Conservation (phyloP, 2,329 filamentous ascomycete genomes). For the Talaromyces sp. region DNA sequence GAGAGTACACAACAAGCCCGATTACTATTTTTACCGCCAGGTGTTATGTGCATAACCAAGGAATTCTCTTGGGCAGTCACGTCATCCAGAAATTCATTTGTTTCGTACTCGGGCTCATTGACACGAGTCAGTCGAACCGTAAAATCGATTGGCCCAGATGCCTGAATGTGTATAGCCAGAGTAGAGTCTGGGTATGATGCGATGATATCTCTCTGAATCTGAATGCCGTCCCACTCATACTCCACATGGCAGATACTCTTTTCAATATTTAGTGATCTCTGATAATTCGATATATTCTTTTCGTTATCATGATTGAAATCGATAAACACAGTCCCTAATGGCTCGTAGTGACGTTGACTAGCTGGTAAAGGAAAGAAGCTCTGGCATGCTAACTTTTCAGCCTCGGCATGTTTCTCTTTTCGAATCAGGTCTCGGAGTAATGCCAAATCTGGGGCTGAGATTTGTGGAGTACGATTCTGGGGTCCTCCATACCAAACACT, state of each 20-base stretch:
- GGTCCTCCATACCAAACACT: slow-evolving; percentile 48
- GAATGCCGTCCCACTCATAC: slow-evolving; percentile 36
- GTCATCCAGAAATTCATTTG: slow-evolving; percentile 45
- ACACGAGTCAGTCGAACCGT: slow-evolving; percentile 34
- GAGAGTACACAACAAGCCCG: slow-evolving; percentile 32
- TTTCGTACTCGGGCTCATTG: slow-evolving; percentile 44
- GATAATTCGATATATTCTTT: slow-evolving; percentile 32
- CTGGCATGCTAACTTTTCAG: slow-evolving; percentile 40
- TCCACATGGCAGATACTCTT: slow-evolving; percentile 36
- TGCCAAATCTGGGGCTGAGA: slow-evolving; percentile 38
- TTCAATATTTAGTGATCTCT: slow-evolving; percentile 40
- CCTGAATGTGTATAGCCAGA: slow-evolving; percentile 34
- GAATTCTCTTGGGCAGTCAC: slow-evolving; percentile 28
- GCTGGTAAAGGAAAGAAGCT: slow-evolving; percentile 48
- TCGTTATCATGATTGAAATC: slow-evolving; percentile 37
- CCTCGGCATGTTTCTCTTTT: slow-evolving; percentile 38
- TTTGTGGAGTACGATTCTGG: slow-evolving; percentile 43
- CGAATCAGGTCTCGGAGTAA: slow-evolving; percentile 42
- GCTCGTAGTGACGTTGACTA: slow-evolving; percentile 50
- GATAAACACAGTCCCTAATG: slow-evolving; percentile 40
- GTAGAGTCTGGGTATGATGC: slow-evolving; percentile 44
- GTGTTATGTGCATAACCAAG: slow-evolving; percentile 38
- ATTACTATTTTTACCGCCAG: slow-evolving; percentile 37
- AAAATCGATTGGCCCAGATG: slow-evolving; percentile 26
- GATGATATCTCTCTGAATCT: slow-evolving; percentile 38